Percentiles rank a stretch among this genome's conserved stretches.
These are phyloP conservation scores for Chiua virens DNA, from an alignment of 768 basidiomycete genomes.

Conservation along the genomic window DNA sequence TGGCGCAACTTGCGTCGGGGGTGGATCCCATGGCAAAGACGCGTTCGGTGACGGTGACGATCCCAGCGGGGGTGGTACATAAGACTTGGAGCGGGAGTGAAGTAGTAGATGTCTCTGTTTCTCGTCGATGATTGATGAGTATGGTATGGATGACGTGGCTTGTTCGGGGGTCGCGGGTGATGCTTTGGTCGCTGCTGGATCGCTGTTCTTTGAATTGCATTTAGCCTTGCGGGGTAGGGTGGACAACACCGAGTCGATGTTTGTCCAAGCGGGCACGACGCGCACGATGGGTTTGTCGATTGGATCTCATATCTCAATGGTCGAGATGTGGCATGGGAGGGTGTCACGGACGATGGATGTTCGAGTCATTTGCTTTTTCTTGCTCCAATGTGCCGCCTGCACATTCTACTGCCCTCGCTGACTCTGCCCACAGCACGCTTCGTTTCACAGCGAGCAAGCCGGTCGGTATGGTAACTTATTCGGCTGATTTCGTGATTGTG, in stretches of 20 bases:
- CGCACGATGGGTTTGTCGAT: too few relatives aligned
- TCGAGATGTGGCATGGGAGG: too few relatives aligned
- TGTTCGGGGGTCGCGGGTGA: too few relatives aligned
- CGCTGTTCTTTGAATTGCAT: not conserved
- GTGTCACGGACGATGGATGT: too few relatives aligned
- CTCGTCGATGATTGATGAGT: not conserved
- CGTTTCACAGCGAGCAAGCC: constrained; percentile 33
- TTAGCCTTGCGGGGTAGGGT: too few relatives aligned
- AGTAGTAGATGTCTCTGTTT: constrained; percentile 30
- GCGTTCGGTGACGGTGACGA: constrained; percentile 25
- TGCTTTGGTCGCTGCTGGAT: not conserved
- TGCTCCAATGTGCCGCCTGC: too few relatives aligned
- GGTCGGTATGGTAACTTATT: constrained; percentile 38
- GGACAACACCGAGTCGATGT: not conserved
- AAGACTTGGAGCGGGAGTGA: constrained; percentile 25
- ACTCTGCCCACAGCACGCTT: constrained; percentile 26
- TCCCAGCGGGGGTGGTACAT: constrained; percentile 29
- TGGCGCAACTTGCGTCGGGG: constrained; percentile 43
- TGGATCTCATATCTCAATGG: too few relatives aligned
- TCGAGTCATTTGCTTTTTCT: too few relatives aligned
- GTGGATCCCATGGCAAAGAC: constrained; percentile 37
- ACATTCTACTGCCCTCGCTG: not conserved
- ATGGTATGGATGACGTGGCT: too few relatives aligned
- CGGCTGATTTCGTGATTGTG: constrained; percentile 50
- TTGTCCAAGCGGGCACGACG: too few relatives aligned